Percentiles rank a stretch among this genome's conserved stretches.
Evolutionary conservation across 2,329 filamentous ascomycete genomes (phyloP).

Genomic region (Celoporthe dispersa): DNA sequence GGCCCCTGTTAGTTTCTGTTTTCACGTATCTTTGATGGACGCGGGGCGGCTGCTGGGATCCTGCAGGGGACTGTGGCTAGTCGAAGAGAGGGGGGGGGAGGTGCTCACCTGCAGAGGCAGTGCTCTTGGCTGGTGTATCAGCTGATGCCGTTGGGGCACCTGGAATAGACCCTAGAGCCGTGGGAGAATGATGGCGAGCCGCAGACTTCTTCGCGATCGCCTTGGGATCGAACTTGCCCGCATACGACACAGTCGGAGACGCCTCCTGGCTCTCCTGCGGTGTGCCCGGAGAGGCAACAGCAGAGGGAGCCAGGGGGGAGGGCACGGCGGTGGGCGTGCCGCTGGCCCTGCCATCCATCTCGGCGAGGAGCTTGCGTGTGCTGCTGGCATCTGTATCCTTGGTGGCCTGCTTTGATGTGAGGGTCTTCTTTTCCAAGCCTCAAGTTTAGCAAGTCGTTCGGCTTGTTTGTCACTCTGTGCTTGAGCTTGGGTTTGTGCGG

Average conservation of each 20-base stretch:
- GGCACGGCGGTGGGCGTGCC: slow-evolving; percentile 38
- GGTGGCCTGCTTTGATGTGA: slow-evolving; percentile 64
- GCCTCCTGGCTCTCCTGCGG: slow-evolving; percentile 53
- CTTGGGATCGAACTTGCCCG: slow-evolving; percentile 86
- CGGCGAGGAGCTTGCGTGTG: slow-evolving; percentile 69
- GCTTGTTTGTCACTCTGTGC: slow-evolving; percentile 78
- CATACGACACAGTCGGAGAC: slow-evolving; percentile 64
- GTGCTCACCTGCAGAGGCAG: slow-evolving; percentile 13
- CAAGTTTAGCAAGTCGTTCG: slow-evolving; percentile 78
- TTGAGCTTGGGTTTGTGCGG: slow-evolving; percentile 54
- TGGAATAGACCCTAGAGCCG: slow-evolving; percentile 55
- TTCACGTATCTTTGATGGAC: no score
- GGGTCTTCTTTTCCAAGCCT: slow-evolving; percentile 93
- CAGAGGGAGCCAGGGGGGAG: slow-evolving; percentile 54
- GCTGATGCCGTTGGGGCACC: slow-evolving; percentile 39
- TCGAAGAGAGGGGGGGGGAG: background rate
- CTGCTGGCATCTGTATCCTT: slow-evolving; percentile 73
- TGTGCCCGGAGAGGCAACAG: slow-evolving; percentile 51
- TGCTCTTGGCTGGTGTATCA: slow-evolving; percentile 34
- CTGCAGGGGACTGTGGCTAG: background rate
- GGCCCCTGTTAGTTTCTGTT: background rate
- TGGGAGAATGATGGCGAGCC: slow-evolving; percentile 59
- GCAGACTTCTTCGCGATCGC: slow-evolving; percentile 80
- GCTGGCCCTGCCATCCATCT: slow-evolving; percentile 73
- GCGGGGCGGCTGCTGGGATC: background rate